phyloP scores from a whole-genome alignment of 306 rosid species.

The Senna siamea region DNA sequence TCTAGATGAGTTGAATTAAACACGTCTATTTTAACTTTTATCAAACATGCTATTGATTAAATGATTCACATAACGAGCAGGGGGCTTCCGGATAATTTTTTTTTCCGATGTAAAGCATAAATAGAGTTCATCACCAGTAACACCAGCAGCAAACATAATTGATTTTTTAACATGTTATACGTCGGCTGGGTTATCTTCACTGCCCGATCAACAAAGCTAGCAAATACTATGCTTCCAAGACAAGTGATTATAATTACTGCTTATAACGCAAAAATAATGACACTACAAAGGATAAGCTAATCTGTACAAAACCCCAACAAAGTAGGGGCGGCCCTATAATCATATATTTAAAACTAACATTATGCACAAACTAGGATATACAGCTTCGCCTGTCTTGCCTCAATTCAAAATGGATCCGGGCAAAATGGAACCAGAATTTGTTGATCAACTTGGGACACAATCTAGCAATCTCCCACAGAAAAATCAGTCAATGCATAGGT shows the following conservation, averaged over 20 bases:
- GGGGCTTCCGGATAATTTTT: no score
- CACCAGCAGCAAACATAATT: no score
- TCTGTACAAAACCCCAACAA: slow-evolving; percentile 15
- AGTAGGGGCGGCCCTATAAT: slow-evolving; percentile 18
- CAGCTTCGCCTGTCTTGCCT: slow-evolving; percentile 37
- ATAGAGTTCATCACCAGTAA: no score
- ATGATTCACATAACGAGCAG: no score
- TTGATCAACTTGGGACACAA: slow-evolving; percentile 26
- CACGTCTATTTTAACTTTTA: no score
- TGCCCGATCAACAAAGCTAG: not conserved
- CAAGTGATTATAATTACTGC: slow-evolving; percentile 15
- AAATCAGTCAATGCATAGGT: slow-evolving; percentile 24
- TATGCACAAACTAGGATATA: slow-evolving; percentile 28
- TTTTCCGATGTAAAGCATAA: no score
- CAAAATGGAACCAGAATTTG: slow-evolving; percentile 32
- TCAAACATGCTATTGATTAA: no score
- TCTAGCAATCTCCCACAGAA: slow-evolving; percentile 23
- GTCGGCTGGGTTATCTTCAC: no score
- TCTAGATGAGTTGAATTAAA: no score
- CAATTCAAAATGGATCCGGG: slow-evolving; percentile 16
- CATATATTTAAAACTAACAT: slow-evolving; percentile 9
- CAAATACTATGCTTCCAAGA: slow-evolving; percentile 1
- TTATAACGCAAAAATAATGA: slow-evolving; percentile 2
- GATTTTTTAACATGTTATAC: no score
- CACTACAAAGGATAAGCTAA: slow-evolving; percentile 6